These are phyloP conservation scores for Colletotrichum spaethianum DNA, from an alignment of 2,329 filamentous ascomycete genomes.

Conservation along the genomic window DNA sequence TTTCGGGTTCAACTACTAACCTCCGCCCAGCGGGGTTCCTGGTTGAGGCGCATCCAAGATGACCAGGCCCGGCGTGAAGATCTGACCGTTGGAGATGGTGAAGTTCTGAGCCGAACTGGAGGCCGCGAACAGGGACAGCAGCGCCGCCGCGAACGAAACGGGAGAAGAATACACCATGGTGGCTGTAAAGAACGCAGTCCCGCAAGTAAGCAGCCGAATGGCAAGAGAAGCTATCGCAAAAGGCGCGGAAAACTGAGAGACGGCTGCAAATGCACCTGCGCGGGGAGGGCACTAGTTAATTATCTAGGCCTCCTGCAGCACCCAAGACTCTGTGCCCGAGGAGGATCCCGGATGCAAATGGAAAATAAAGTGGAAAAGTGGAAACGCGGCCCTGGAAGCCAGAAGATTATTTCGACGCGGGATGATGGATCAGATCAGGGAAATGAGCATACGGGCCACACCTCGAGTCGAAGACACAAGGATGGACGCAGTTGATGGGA, in stretches of 20 bases:
- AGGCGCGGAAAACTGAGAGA: slow-evolving; percentile 15
- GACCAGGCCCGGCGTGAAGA: slow-evolving; percentile 78
- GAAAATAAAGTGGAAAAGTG: slow-evolving; percentile 30
- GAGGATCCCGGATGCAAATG: slow-evolving; percentile 28
- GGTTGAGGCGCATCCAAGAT: slow-evolving; percentile 77
- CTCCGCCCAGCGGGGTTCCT: slow-evolving; percentile 74
- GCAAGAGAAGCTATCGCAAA: slow-evolving; percentile 1
- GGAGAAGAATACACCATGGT: slow-evolving; percentile 32
- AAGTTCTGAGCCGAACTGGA: slow-evolving; percentile 59
- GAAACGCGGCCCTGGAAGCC: slow-evolving; percentile 28
- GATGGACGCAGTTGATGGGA: slow-evolving; percentile 4
- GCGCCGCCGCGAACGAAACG: slow-evolving; percentile 32
- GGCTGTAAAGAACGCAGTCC: neutral
- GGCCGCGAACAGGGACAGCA: slow-evolving; percentile 49
- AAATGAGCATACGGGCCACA: slow-evolving; percentile 30
- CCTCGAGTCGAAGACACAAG: neutral
- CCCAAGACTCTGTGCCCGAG: slow-evolving; percentile 16
- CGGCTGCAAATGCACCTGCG: slow-evolving; percentile 3
- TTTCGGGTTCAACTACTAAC: slow-evolving; percentile 55
- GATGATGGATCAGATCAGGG: slow-evolving; percentile 21
- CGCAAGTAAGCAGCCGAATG: slow-evolving; percentile 15
- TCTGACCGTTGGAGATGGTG: slow-evolving; percentile 74
- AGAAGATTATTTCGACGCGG: slow-evolving; percentile 24
- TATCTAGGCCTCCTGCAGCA: slow-evolving; percentile 38
- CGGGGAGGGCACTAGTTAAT: slow-evolving; percentile 7